phyloP scores from a whole-genome alignment of 164 flowering plant genomes.

The Stephania japonica region DNA sequence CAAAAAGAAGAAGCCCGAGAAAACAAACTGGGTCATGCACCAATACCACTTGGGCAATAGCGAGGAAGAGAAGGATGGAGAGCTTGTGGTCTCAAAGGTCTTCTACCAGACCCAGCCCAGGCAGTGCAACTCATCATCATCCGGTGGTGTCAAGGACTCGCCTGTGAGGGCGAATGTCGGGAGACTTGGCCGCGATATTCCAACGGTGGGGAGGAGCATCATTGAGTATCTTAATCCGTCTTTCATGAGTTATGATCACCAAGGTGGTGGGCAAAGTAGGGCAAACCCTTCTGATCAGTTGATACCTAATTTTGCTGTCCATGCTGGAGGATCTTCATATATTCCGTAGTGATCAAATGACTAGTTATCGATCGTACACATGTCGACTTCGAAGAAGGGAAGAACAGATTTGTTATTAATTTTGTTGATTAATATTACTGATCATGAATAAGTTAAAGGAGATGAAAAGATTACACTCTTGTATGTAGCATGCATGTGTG shows the following conservation, averaged over 20 bases:
- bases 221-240: conserved; percentile 30
- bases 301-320: conserved; percentile 27
- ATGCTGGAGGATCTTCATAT: conserved; percentile 28
- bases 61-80: conserved; percentile 84
- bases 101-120: conserved; percentile 84
- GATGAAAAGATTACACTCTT: background rate
- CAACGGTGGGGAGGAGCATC: conserved; percentile 12
- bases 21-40: conserved; percentile 91
- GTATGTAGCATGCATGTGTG: no score
- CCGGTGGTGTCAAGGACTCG: conserved; percentile 12
- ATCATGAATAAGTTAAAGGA: background rate
- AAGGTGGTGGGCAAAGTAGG: conserved; percentile 23
- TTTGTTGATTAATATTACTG: background rate
- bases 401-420: background rate
- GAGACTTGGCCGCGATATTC: background rate
- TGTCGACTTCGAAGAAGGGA: background rate
- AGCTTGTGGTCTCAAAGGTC: conserved; percentile 66
- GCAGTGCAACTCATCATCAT: conserved; percentile 45
- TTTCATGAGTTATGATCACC: conserved; percentile 27
- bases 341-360: conserved; percentile 6
- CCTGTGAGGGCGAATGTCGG: background rate
- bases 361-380: no score
- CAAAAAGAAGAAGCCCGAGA: conserved; percentile 64
- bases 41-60: conserved; percentile 71
- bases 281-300: conserved; percentile 21